A percentile compares a stretch with the other conserved stretches of the same genome.
These are phyloP conservation scores for Suhomyces wounanorum DNA, from an alignment of 1,139 yeast genomes.

Conservation along the genomic window DNA sequence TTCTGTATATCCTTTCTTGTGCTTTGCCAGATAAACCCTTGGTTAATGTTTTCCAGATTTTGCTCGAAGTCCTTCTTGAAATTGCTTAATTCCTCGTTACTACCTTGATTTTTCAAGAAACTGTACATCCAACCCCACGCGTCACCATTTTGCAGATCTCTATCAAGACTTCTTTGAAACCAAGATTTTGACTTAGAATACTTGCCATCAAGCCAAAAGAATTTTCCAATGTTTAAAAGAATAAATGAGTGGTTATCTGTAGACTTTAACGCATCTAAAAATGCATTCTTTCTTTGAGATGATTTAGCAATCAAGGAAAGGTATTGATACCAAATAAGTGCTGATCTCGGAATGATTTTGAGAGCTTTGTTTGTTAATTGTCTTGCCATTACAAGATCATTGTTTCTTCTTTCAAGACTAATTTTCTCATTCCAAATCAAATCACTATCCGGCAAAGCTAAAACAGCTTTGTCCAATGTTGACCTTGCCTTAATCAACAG, in stretches of 20 bases:
- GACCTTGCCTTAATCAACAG: slow-evolving; percentile 67
- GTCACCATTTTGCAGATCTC: slow-evolving; percentile 66
- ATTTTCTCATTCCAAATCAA: slow-evolving; percentile 61
- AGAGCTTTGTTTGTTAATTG: slow-evolving; percentile 62
- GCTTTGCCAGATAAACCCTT: slow-evolving; percentile 60
- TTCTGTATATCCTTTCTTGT: slow-evolving; percentile 47
- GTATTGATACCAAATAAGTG: slow-evolving; percentile 64
- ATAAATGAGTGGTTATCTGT: slow-evolving; percentile 65
- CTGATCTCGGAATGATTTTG: slow-evolving; percentile 58
- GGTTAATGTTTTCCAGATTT: slow-evolving; percentile 49
- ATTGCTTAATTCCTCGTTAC: slow-evolving; percentile 19
- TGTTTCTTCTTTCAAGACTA: slow-evolving; percentile 53
- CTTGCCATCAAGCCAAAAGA: slow-evolving; percentile 71
- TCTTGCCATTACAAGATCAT: slow-evolving; percentile 55
- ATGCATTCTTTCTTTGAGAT: slow-evolving; percentile 62
- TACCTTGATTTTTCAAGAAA: slow-evolving; percentile 31
- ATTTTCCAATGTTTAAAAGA: slow-evolving; percentile 63
- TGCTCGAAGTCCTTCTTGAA: slow-evolving; percentile 30
- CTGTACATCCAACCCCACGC: slow-evolving; percentile 71
- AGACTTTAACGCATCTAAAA: slow-evolving; percentile 69
- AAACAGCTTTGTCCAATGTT: slow-evolving; percentile 65
- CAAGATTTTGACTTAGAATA: slow-evolving; percentile 66
- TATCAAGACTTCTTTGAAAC: slow-evolving; percentile 66
- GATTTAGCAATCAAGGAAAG: slow-evolving; percentile 53
- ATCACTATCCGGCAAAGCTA: slow-evolving; percentile 52